Percentiles rank a stretch among this genome's conserved stretches.
phyloP scores from a whole-genome alignment of 2,329 filamentous ascomycete genomes.

The Orbilia oligospora region DNA sequence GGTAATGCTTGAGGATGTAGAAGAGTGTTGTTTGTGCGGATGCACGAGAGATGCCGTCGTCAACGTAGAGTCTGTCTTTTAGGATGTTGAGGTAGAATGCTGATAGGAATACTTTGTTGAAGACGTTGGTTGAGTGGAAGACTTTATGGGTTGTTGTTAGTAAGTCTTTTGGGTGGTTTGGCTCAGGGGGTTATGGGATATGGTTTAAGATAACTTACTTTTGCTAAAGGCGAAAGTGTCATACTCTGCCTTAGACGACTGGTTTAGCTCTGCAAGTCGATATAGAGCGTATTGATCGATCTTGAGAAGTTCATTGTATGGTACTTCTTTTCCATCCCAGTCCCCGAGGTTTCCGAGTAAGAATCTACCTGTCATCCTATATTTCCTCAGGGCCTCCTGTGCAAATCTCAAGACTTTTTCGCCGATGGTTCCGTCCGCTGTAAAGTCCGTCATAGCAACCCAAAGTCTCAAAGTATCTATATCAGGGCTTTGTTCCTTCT shows the following conservation, averaged over 20 bases:
- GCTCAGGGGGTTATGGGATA: not conserved
- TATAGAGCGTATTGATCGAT: conserved; percentile 68
- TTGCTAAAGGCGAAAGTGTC: conserved; percentile 49
- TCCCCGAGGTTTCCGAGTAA: conserved; percentile 76
- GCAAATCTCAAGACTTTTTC: conserved; percentile 81
- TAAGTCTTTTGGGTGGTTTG: not conserved
- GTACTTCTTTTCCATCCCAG: conserved; percentile 66
- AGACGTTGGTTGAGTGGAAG: conserved; percentile 59
- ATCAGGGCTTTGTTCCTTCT: conserved; percentile 79
- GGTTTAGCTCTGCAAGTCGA: conserved; percentile 64
- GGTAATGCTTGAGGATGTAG: conserved; percentile 69
- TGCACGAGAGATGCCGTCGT: conserved; percentile 74
- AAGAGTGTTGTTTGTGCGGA: conserved; percentile 73
- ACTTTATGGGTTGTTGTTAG: conserved; percentile 33
- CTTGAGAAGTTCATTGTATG: conserved; percentile 63
- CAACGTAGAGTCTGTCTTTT: conserved; percentile 93
- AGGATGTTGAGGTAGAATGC: conserved; percentile 93
- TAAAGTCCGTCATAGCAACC: conserved; percentile 93
- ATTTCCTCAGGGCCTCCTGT: conserved; percentile 84
- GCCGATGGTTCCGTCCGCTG: conserved; percentile 85
- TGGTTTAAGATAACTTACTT: conserved; percentile 22
- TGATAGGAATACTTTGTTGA: conserved; percentile 85
- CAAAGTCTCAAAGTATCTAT: conserved; percentile 90
- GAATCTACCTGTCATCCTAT: conserved; percentile 91
- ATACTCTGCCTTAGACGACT: conserved; percentile 47